Evolutionary conservation across 805 yeast species (phyloP).

Genomic region (Lipomyces yamadae): DNA sequence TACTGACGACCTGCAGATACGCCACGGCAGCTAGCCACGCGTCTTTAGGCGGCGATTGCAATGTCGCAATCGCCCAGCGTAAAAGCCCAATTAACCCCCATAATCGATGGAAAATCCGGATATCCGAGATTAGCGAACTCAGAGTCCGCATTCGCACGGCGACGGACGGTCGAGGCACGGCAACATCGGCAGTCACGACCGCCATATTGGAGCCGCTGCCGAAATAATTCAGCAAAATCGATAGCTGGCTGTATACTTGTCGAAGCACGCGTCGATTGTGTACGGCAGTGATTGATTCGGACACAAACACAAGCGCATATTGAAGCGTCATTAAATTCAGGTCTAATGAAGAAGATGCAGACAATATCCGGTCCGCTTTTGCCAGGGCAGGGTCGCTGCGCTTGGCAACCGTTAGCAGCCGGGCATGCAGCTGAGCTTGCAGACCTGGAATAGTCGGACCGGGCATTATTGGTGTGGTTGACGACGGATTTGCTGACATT

Average conservation of each 20-base stretch:
- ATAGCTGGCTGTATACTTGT: constrained; percentile 4
- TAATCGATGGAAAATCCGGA: constrained; percentile 48
- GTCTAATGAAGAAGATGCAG: constrained; percentile 28
- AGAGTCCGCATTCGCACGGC: constrained; percentile 24
- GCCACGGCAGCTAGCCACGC: constrained; percentile 42
- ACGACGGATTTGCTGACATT: not conserved
- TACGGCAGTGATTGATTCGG: constrained; percentile 18
- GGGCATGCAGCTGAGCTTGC: constrained; percentile 19
- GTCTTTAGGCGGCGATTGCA: constrained; percentile 44
- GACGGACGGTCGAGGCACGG: constrained; percentile 12
- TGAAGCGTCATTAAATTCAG: constrained; percentile 35
- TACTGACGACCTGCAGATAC: constrained; percentile 47
- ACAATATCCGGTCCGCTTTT: constrained; percentile 23
- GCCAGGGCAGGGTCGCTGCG: constrained; percentile 22
- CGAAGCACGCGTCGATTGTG: constrained; percentile 15
- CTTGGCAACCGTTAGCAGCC: constrained; percentile 13
- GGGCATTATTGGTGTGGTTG: constrained; percentile 3
- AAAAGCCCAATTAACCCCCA: constrained; percentile 47
- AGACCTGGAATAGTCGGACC: constrained; percentile 7
- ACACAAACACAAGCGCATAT: constrained; percentile 21
- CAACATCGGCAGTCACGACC: constrained; percentile 6
- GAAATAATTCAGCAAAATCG: constrained; percentile 9
- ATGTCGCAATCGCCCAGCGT: constrained; percentile 46
- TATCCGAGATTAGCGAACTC: constrained; percentile 42
- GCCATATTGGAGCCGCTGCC: constrained; percentile 5